Base-by-base conservation (phyloP, 139 green algal species). In the Micractinium sp. region DNA sequence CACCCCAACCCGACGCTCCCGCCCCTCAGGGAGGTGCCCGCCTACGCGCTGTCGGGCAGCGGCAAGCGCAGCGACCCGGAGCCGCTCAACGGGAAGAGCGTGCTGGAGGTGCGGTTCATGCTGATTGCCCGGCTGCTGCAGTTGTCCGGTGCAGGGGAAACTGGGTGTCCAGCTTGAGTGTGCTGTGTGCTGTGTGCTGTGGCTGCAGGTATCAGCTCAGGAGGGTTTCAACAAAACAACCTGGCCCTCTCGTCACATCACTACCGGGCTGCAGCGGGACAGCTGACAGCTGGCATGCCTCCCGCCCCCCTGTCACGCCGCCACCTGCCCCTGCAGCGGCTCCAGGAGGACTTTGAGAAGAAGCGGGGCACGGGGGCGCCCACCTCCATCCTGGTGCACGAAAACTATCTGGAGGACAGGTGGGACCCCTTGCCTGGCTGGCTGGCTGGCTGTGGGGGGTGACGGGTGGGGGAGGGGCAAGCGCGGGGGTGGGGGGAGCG, bases 1-100 rank as follows among this genome's bases (percentile, higher is more conserved):
- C n/a, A n/a, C n/a, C n/a, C n/a, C n/a, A n/a, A n/a, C n/a, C n/a
- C n/a, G n/a, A n/a, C n/a, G n/a, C n/a, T n/a, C n/a, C n/a, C n/a
- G n/a, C n/a, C n/a, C n/a, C n/a, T n/a, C 41, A 84, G 78, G 78
- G 78, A 84, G 78, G 78, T 84, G 41, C 78, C 78, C 3, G 78
- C 78, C 18, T 63, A 84, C 27, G 31, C 47, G 41, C 78, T 84
- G 29, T 31, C 41, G 0, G 38, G 38, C 36, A 61, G 38, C 76
- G 78, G 78, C 41, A 84, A 63, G 47, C 41, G 41, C 29, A 39
- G 15, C 41, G 78, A 84, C 20, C 78, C 78, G 1, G 29, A 9
- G 41, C 78, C 78, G 12, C 25, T 67, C 29, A 31, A 35, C 31
- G 78, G 78, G 15, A 84, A 67, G 78, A 63, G 41, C 27, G 53